Percentiles rank a stretch among this genome's conserved stretches.
phyloP scores from a whole-genome alignment of 148 eudicot species.

The Rhododendron vialii region DNA sequence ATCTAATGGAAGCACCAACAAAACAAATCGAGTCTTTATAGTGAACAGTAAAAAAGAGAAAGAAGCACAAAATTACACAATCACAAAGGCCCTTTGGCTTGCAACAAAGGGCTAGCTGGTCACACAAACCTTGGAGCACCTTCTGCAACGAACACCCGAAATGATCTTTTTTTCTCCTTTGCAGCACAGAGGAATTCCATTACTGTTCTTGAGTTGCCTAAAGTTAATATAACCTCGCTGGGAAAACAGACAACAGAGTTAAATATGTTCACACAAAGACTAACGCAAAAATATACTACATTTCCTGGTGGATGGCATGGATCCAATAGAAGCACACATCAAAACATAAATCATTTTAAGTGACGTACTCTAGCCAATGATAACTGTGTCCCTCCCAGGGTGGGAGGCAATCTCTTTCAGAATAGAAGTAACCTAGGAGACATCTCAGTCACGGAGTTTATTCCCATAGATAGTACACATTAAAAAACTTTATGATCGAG shows the following conservation, averaged over 20 bases:
- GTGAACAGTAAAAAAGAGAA: not conserved
- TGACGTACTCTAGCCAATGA: not conserved
- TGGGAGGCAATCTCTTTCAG: not conserved
- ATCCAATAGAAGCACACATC: not conserved
- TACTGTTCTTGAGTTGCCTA: constrained; percentile 93
- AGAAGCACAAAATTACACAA: not conserved
- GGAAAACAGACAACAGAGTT: not conserved
- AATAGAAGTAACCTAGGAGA: not conserved
- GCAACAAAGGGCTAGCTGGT: not conserved
- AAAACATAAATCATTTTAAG: not conserved
- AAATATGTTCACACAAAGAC: not conserved
- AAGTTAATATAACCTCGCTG: constrained; percentile 97
- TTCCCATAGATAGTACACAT: not conserved
- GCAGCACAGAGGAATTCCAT: constrained; percentile 97
- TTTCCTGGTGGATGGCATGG: not conserved
- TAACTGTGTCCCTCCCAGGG: not conserved
- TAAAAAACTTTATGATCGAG: not conserved
- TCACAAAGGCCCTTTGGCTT: not conserved
- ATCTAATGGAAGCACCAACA: constrained; percentile 37
- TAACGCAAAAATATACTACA: not conserved
- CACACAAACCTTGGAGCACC: constrained; percentile 89
- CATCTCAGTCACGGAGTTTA: not conserved
- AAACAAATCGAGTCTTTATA: not conserved
- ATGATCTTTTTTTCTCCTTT: constrained; percentile 91
- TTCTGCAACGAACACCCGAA: constrained; percentile 94